A percentile compares a stretch with the other conserved stretches of the same genome.
Conservation (phyloP, 2,329 filamentous ascomycete genomes). For the Fusarium brevicatenulatum region DNA sequence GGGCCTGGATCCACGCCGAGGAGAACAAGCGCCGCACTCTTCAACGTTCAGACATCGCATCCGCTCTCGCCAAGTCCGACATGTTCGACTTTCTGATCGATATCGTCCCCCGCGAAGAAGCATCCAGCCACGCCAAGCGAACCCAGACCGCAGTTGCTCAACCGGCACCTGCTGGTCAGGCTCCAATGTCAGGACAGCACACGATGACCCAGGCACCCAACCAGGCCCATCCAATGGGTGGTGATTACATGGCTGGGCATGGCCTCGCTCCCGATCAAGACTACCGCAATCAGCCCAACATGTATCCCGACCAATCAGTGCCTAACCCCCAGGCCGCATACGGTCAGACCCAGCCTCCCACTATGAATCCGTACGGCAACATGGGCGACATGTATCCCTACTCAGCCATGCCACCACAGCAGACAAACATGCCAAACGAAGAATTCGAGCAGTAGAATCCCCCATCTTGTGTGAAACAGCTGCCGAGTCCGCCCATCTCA, state of each 20-base stretch:
- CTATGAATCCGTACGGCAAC: slow-evolving; percentile 74
- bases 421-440: slow-evolving; percentile 68
- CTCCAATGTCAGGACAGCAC: slow-evolving; percentile 64
- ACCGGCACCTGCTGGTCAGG: slow-evolving; percentile 60
- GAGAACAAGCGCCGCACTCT: slow-evolving; percentile 98
- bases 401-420: slow-evolving; percentile 81
- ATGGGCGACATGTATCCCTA: slow-evolving; percentile 90
- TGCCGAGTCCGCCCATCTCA: neutral
- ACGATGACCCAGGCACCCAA: slow-evolving; percentile 65
- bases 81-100: slow-evolving; percentile 99
- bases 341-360: slow-evolving; percentile 74
- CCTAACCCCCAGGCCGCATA: slow-evolving; percentile 77
- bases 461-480: neutral
- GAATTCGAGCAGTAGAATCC: slow-evolving; percentile 54
- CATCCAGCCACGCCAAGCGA: slow-evolving; percentile 84
- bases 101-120: slow-evolving; percentile 96
- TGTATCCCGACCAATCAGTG: slow-evolving; percentile 85
- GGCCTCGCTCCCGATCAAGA: slow-evolving; percentile 75
- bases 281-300: slow-evolving; percentile 80
- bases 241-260: slow-evolving; percentile 73
- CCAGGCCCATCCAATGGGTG: slow-evolving; percentile 68
- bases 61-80: slow-evolving; percentile 94
- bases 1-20: slow-evolving; percentile 98
- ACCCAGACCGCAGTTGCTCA: slow-evolving; percentile 59
- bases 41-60: slow-evolving; percentile 95